Evolutionary conservation across 441 rosid species (phyloP).

Genomic region (Erodium chrysanthum): DNA sequence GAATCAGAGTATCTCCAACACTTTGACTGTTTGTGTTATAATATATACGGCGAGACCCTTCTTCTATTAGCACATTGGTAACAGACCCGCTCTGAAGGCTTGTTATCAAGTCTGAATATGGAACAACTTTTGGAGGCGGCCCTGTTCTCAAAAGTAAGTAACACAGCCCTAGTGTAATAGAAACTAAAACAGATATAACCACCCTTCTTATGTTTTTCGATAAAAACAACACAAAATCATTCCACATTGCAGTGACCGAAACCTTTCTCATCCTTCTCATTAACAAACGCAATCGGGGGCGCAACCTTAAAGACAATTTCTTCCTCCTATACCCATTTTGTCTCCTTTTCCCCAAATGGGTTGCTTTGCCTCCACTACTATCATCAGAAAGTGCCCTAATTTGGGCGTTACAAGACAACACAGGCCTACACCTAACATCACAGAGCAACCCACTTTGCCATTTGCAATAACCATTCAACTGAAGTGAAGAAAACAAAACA

Average conservation of each 20-base stretch:
- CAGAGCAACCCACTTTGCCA: conserved; percentile 25
- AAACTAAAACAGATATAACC: conserved; percentile 35
- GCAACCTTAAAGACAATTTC: conserved; percentile 52
- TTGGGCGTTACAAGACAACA: conserved; percentile 32
- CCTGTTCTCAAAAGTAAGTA: conserved; percentile 57
- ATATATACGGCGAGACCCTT: conserved; percentile 83
- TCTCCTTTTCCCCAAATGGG: conserved; percentile 27
- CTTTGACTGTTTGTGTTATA: conserved; percentile 32
- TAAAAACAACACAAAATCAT: conserved; percentile 40
- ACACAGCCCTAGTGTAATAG: conserved; percentile 49
- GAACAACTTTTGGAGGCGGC: conserved; percentile 62
- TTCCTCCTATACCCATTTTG: conserved; percentile 27
- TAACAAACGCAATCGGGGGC: conserved; percentile 61
- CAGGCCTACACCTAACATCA: conserved; percentile 28
- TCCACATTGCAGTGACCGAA: conserved; percentile 38
- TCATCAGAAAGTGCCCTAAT: conserved; percentile 30
- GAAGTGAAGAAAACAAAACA: conserved; percentile 20
- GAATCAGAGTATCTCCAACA: conserved; percentile 22
- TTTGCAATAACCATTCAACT: conserved; percentile 18
- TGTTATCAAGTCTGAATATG: conserved; percentile 66
- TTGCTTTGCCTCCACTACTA: conserved; percentile 29
- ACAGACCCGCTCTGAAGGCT: conserved; percentile 65
- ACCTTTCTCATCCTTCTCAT: conserved; percentile 40
- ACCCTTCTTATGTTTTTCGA: conserved; percentile 49
- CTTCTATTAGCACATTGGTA: conserved; percentile 67